A percentile compares a stretch with the other conserved stretches of the same genome.
Conservation (phyloP, 768 basidiomycete genomes). For the Mycena chlorophos region DNA sequence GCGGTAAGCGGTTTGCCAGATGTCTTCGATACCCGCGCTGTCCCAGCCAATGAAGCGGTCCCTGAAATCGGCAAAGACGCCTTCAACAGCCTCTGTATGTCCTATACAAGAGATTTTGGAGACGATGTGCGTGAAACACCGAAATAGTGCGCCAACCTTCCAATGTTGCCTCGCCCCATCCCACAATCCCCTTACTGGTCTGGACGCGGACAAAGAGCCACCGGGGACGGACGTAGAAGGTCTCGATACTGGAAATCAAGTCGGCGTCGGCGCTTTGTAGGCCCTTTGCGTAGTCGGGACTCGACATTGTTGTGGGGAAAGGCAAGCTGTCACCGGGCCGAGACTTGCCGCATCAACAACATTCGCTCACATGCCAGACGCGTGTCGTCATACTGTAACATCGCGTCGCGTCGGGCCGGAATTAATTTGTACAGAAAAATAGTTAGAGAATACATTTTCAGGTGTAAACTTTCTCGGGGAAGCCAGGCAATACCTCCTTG, state of each 20-base stretch:
- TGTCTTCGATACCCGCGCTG: slow-evolving; percentile 68
- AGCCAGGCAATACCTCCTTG: slow-evolving; percentile 19
- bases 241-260: slow-evolving; percentile 31
- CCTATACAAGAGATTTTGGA: slow-evolving; percentile 28
- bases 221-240: slow-evolving; percentile 68
- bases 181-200: slow-evolving; percentile 60
- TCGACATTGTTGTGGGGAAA: no score
- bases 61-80: slow-evolving; percentile 59
- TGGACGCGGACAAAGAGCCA: slow-evolving; percentile 77
- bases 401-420: no score
- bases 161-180: slow-evolving; percentile 76
- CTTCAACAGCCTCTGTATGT: slow-evolving; percentile 74
- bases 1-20: slow-evolving; percentile 67
- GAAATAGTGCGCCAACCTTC: slow-evolving; percentile 34
- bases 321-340: no score
- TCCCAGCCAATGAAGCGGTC: slow-evolving; percentile 61
- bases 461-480: slow-evolving; percentile 21
- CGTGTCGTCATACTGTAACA: no score
- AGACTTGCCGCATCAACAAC: no score
- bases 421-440: no score
- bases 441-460: no score
- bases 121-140: neutral
- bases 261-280: slow-evolving; percentile 1
- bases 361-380: no score
- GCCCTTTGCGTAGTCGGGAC: neutral